Percentiles rank a stretch among this genome's conserved stretches.
These are phyloP conservation scores for Zelopaecilomyces penicillatus DNA, from an alignment of 2,329 filamentous ascomycete genomes.

Conservation along the genomic window DNA sequence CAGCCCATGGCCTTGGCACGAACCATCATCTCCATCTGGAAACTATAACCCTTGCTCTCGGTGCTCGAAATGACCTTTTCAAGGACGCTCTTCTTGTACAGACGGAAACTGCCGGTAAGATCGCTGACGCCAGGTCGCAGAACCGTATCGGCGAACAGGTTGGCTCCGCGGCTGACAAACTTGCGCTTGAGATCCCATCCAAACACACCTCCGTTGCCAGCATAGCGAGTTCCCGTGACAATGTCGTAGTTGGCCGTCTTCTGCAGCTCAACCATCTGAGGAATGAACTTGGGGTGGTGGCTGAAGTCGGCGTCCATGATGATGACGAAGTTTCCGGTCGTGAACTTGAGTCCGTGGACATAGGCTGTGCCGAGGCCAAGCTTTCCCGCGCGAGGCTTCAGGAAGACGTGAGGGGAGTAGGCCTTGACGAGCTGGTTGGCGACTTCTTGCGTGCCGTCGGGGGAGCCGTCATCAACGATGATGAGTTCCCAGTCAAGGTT, in stretches of 20 bases:
- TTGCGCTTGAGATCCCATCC: slow-evolving; percentile 95
- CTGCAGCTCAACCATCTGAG: slow-evolving; percentile 82
- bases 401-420: slow-evolving; percentile 70
- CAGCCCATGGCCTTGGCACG: slow-evolving; percentile 92
- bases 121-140: slow-evolving; percentile 90
- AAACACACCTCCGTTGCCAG: slow-evolving; percentile 79
- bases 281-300: slow-evolving; percentile 98
- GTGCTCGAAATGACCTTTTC: slow-evolving; percentile 85
- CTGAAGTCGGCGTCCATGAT: slow-evolving; percentile 99
- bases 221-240: slow-evolving; percentile 92
- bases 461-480: slow-evolving; percentile 96
- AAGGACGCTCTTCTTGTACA: slow-evolving; percentile 88
- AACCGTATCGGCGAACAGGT: slow-evolving; percentile 92
- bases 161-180: slow-evolving; percentile 77
- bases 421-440: slow-evolving; percentile 83
- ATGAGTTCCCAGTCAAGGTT: slow-evolving; percentile 95
- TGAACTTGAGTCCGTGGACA: slow-evolving; percentile 86
- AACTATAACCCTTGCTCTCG: slow-evolving; percentile 94
- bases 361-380: slow-evolving; percentile 95
- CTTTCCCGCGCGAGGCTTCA: slow-evolving; percentile 87
- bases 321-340: slow-evolving; percentile 88
- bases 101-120: slow-evolving; percentile 83
- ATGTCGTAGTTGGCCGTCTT: slow-evolving; percentile 78
- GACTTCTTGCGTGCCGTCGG: slow-evolving; percentile 87
- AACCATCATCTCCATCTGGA: slow-evolving; percentile 99